These are phyloP conservation scores for Ascosphaera acerosa DNA, from an alignment of 2,329 filamentous ascomycete genomes.

Conservation along the genomic window DNA sequence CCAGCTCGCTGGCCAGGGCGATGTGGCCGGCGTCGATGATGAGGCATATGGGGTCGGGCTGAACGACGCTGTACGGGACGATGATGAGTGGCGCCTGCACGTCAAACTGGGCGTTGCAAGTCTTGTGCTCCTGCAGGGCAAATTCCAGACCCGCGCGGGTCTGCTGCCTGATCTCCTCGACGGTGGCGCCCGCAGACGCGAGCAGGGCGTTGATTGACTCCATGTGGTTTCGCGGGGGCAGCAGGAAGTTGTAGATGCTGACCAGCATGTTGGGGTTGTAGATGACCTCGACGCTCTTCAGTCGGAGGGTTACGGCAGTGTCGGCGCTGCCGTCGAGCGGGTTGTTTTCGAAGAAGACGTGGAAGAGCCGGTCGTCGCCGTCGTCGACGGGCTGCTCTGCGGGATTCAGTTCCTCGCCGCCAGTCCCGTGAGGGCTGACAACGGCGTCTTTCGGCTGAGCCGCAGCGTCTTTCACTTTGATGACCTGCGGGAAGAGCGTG, in stretches of 20 bases:
- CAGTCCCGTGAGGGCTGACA: constrained; percentile 4
- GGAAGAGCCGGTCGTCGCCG: constrained; percentile 59
- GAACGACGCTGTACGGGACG: constrained; percentile 74
- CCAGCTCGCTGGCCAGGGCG: constrained; percentile 77
- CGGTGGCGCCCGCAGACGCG: constrained; percentile 85
- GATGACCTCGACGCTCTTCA: constrained; percentile 89
- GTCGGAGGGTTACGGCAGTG: constrained; percentile 63
- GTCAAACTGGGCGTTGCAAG: constrained; percentile 85
- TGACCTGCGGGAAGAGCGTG: constrained; percentile 81
- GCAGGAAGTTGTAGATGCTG: constrained; percentile 83
- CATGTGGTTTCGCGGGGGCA: constrained; percentile 90
- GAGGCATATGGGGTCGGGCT: constrained; percentile 56
- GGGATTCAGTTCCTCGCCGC: constrained; percentile 17
- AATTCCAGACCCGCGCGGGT: constrained; percentile 90
- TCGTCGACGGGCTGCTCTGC: constrained; percentile 17
- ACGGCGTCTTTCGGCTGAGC: constrained; percentile 23
- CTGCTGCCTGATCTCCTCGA: constrained; percentile 84
- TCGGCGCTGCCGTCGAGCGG: constrained; percentile 83
- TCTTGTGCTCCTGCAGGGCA: constrained; percentile 91
- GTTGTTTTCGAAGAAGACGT: constrained; percentile 80
- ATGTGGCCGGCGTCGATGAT: constrained; percentile 94
- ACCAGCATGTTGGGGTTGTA: constrained; percentile 91
- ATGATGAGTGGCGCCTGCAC: constrained; percentile 92
- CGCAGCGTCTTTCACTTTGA: constrained; percentile 75
- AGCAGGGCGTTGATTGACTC: constrained; percentile 90